A percentile compares a stretch with the other conserved stretches of the same genome.
These are phyloP conservation scores for Suhomyces emberorum DNA, from an alignment of 805 yeast genomes.

Conservation along the genomic window DNA sequence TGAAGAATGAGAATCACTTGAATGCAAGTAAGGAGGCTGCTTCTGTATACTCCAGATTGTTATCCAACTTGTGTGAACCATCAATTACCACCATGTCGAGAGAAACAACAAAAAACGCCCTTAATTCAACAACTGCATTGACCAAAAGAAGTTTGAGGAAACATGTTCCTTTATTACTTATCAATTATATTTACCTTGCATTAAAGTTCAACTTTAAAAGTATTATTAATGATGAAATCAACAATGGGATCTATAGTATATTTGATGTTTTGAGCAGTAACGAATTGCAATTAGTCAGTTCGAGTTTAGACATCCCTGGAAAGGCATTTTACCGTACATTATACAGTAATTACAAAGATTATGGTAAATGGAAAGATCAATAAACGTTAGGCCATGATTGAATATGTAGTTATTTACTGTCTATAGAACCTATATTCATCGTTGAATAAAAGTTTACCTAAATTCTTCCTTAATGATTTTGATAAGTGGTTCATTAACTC, in stretches of 20 bases:
- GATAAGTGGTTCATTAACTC: constrained; percentile 21
- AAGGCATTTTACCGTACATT: constrained; percentile 63
- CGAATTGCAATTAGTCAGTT: constrained; percentile 62
- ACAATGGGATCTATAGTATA: constrained; percentile 55
- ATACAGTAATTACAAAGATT: constrained; percentile 68
- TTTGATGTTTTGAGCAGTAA: constrained; percentile 66
- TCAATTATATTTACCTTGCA: constrained; percentile 55
- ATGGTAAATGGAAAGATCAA: constrained; percentile 79
- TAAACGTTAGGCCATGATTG: too few relatives aligned
- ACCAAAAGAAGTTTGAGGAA: constrained; percentile 62
- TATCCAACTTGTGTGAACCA: constrained; percentile 76
- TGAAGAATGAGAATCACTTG: constrained; percentile 17
- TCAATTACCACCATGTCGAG: constrained; percentile 24
- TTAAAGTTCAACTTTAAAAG: constrained; percentile 48
- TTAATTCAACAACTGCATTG: constrained; percentile 54
- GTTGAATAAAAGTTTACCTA: constrained; percentile 30
- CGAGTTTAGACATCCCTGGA: constrained; percentile 66
- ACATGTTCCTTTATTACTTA: constrained; percentile 56
- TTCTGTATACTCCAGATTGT: constrained; percentile 50
- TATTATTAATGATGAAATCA: constrained; percentile 46
- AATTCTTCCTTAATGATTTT: constrained; percentile 16
- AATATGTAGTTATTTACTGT: too few relatives aligned
- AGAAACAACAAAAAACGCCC: constrained; percentile 27
- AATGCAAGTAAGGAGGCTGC: constrained; percentile 37
- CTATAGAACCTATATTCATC: constrained; percentile 24